Evolutionary conservation across 805 yeast species (phyloP), one percentile per base, ranked within the genome.

Genomic region (Starmerella cellae): DNA sequence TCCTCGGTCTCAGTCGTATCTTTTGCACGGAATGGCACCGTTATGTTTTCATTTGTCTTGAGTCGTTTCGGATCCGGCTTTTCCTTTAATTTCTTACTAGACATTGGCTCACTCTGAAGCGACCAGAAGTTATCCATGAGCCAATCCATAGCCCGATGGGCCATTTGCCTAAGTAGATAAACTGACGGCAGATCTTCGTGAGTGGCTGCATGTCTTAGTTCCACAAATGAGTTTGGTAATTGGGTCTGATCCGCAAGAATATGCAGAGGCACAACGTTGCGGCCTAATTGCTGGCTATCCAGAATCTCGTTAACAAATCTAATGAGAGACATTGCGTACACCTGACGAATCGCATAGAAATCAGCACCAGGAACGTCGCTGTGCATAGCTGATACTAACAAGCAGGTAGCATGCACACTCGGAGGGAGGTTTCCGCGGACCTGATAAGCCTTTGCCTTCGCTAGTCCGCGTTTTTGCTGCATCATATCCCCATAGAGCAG

Each of bases 281-380:
- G 72, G 1, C 85, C 73, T 52, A 77, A 82, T 60, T 91, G 98
- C 38, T 71, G 71, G 0, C 94, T 91, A 58, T 91, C 98, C 29
- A 91, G 60, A 3, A 84, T 60, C 2, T 96, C 97, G 60, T 91
- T 91, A 21, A 91, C 96, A 62, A 88, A 84, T 44, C 93, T 66
- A 22, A 84, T 77, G 11, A 87, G 54, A 0, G 84, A 74, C 50
- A 52, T 51, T 3, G 55, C 30, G 36, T 55, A 55, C 4, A 50
- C 42, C 32, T 45, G 50, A 2, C 58, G 50, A 13, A 53, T 52
- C 5, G 53, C 50, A 26, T 52, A 54, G 14, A 52, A 18, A 30
- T 54, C 58, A 31, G 38, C 37, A 5, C n/a, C 9, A 2, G 56
- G 57, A 2, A 46, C 35, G 35, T 54, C 58, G 23, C 42, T 45